Percentiles rank a stretch among this genome's conserved stretches.
Conservation (phyloP, 176 grass and related monocot genomes). For the Zea mays region Zm-B73-REFERENCE-NAM-5.0 NC_050097.1:59080001-59080500, state of each 20-base stretch:
- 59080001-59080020: background rate
- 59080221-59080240: background rate
- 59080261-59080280: conserved; percentile 13
- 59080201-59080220: background rate
- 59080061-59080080: conserved; percentile 23
- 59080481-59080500: no score
- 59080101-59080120: background rate
- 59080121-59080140: background rate
- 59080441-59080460: no score
- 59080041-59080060: conserved; percentile 41
- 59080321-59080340: no score
- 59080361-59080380: no score
- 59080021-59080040: conserved; percentile 30
- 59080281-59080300: background rate
- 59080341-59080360: no score
- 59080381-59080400: no score
- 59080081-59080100: conserved; percentile 33
- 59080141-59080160: background rate
- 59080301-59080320: background rate
- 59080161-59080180: background rate
- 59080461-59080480: no score
- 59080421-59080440: no score
- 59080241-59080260: background rate
- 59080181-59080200: background rate
- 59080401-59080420: no score